Percentiles rank a stretch among this genome's conserved stretches.
phyloP scores from a whole-genome alignment of 495 filamentous ascomycete species.

The Lasiosphaeris hirsuta region DNA sequence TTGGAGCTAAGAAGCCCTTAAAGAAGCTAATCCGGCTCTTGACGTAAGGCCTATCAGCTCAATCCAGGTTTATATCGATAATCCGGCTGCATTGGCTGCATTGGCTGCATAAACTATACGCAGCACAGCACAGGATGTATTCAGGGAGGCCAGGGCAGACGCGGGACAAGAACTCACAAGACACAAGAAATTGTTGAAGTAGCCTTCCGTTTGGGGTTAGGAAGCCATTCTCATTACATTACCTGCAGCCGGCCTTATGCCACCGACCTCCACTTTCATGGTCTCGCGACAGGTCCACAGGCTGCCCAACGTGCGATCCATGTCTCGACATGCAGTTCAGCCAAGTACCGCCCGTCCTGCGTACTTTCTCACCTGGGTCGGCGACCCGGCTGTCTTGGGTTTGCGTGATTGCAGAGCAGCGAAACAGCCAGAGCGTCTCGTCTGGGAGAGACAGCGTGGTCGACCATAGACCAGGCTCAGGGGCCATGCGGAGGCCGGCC shows the following conservation, averaged over 20 bases:
- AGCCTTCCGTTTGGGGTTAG: conserved; percentile 12
- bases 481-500: not conserved
- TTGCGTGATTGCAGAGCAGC: conserved; percentile 15
- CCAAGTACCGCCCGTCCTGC: conserved; percentile 4
- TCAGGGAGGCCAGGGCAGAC: not conserved
- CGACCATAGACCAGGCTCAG: not conserved
- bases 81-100: not conserved
- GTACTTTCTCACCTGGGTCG: conserved; percentile 15
- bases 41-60: conserved; percentile 3
- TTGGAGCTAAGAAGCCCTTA: not conserved
- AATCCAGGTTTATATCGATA: conserved; percentile 8
- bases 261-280: conserved; percentile 15
- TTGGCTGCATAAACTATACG: not conserved
- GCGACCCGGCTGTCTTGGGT: conserved; percentile 24
- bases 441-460: not conserved
- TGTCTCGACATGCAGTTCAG: conserved; percentile 15
- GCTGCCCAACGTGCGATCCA: conserved; percentile 11
- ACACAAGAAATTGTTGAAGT: conserved; percentile 4
- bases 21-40: not conserved
- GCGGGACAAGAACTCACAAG: not conserved
- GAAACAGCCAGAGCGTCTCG: conserved; percentile 14
- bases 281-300: conserved; percentile 9
- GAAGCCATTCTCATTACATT: conserved; percentile 19
- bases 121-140: not conserved
- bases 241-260: conserved; percentile 30